Evolutionary conservation across 2,329 filamentous ascomycete species (phyloP).

Genomic region (Epichloe gansuensis): DNA sequence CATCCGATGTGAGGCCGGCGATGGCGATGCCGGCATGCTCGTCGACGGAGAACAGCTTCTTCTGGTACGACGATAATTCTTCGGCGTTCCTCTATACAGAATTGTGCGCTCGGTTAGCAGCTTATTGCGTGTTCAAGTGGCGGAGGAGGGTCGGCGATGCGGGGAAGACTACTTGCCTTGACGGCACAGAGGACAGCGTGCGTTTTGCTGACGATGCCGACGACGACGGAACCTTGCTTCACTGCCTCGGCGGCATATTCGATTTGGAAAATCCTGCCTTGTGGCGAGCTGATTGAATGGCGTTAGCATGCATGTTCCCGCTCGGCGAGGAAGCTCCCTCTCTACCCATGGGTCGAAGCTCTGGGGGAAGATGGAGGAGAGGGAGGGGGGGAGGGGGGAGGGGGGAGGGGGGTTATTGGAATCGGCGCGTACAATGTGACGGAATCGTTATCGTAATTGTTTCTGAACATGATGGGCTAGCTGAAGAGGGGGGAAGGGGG

Average conservation of each 20-base stretch:
- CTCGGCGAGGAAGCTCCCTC: background rate
- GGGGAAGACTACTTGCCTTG: constrained; percentile 50
- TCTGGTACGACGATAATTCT: constrained; percentile 98
- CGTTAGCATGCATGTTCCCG: constrained; percentile 14
- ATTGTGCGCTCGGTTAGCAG: too few species aligned
- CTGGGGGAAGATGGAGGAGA: background rate
- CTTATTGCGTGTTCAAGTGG: background rate
- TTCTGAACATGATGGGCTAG: constrained; percentile 74
- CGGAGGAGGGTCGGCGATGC: background rate
- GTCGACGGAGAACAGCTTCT: constrained; percentile 96
- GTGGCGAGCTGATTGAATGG: constrained; percentile 65
- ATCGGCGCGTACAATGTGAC: constrained; percentile 76
- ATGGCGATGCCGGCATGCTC: constrained; percentile 92
- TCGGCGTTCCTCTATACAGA: constrained; percentile 76
- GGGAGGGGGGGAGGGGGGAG: background rate
- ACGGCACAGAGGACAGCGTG: constrained; percentile 91
- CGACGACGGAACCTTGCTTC: constrained; percentile 96
- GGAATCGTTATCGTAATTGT: constrained; percentile 99
- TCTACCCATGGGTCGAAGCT: background rate
- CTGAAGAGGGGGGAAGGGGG: background rate
- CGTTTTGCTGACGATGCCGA: constrained; percentile 95
- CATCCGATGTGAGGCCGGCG: constrained; percentile 91
- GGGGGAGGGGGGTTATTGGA: background rate
- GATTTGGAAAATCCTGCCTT: constrained; percentile 98
- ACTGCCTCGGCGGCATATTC: constrained; percentile 98